Evolutionary conservation across 176 grass and related monocot genomes (phyloP), one percentile per base, ranked within the genome.

Genomic region (Avena sativa): DNA sequence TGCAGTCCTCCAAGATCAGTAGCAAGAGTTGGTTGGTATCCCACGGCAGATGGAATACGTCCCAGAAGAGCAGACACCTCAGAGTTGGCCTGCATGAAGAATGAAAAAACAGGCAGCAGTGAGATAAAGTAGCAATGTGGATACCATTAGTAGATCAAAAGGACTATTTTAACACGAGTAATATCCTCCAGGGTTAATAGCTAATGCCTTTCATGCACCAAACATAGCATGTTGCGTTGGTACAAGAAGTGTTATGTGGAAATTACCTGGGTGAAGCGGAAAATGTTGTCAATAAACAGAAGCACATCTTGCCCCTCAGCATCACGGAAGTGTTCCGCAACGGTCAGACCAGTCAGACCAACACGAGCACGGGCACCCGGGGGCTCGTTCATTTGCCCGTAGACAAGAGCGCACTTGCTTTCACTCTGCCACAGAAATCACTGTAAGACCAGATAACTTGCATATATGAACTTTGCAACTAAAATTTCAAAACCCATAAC

Each of bases 211-310:
- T 46, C 1, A 8, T 67, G 47, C 47, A 67, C 28, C 17, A 76
- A 5, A 34, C 25, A 67, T 17, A 11, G 34, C 17, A 67, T 21
- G 67, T 7, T 56, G 47, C 7, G 32, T 53, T 34, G 4, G 34
- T n/a, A 19, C 0, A 87, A 59, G 1, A 68, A 44, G 69, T n/a
- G 25, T 9, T 15, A 0, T 64, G 19, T n/a, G 51, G 4, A 87
- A 77, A 12, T 67, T 62, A 97, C 95, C 91, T 97, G 95, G 74
- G 95, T 97, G 79, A 97, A 97, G 74, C 95, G 93, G 91, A 97
- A 97, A 95, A 97, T 97, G 87, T 97, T 97, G 77, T 97, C 95
- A 89, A 97, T 97, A 86, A 97, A 97, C 9, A 97, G 72, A 83
- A 97, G 95, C 91, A 97, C 95, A 71, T 97, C 95, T 87, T 97